Percentiles rank a stretch among this genome's conserved stretches.
Evolutionary conservation across 306 rosid species (phyloP).

Genomic region (Rosa multiflora): DNA sequence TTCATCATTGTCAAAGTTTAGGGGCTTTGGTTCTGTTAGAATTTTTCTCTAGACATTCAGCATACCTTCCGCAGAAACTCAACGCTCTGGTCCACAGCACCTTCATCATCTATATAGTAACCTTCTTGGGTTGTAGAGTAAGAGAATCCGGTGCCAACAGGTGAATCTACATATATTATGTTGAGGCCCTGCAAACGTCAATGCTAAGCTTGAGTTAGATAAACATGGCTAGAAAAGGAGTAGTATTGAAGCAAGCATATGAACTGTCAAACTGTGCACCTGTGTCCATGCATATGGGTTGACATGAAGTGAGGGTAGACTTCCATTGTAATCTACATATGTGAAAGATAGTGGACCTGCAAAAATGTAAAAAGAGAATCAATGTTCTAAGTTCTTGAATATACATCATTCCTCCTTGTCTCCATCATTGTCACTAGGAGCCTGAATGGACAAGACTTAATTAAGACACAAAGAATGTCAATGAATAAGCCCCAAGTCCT

Average conservation of each 20-base stretch:
- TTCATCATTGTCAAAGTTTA: background rate
- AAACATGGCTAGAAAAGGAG: background rate
- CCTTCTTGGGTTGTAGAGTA: conserved; percentile 30
- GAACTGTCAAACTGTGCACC: conserved; percentile 6
- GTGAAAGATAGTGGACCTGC: conserved; percentile 28
- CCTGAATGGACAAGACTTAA: background rate
- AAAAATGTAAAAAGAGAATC: background rate
- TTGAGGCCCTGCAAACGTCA: conserved; percentile 11
- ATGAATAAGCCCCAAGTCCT: background rate
- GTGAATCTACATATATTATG: conserved; percentile 26
- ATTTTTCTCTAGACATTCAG: background rate
- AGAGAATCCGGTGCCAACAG: conserved; percentile 33
- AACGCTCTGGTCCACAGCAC: conserved; percentile 10
- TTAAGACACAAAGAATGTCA: background rate
- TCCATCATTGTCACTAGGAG: too few relatives aligned
- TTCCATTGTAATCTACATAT: conserved; percentile 23
- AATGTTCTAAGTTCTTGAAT: background rate
- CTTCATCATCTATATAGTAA: conserved; percentile 22
- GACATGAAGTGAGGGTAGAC: conserved; percentile 20
- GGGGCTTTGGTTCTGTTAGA: background rate
- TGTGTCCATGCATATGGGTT: conserved; percentile 29
- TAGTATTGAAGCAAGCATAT: background rate
- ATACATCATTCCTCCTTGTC: background rate
- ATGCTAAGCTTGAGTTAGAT: background rate
- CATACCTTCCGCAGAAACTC: conserved; percentile 23